Conservation (phyloP, 257 asterid species). For the Fraxinus excelsior region DNA sequence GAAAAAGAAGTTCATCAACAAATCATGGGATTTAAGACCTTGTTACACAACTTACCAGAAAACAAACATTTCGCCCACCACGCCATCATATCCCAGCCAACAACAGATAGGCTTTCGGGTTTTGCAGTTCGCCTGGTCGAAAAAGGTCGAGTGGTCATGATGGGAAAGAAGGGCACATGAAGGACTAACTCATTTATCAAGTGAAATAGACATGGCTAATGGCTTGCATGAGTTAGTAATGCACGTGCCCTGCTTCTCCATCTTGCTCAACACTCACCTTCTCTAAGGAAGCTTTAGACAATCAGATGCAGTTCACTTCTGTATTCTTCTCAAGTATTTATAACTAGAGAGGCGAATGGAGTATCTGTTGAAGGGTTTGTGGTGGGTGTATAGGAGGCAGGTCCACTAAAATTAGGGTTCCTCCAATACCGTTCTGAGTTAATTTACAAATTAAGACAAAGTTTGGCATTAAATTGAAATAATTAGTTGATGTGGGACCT, state of each 20-base stretch:
- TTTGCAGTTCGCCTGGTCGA: not conserved
- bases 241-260: conserved; percentile 99
- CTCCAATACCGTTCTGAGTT: conserved; percentile 11
- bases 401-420: not conserved
- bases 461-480: conserved; percentile 11
- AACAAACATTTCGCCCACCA: conserved; percentile 6
- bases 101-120: not conserved
- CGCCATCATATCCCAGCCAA: too few species aligned
- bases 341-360: conserved; percentile 34
- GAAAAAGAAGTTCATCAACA: too few species aligned
- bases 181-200: conserved; percentile 43
- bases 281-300: conserved; percentile 10
- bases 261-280: conserved; percentile 78
- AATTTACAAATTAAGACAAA: not conserved
- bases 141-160: conserved; percentile 56
- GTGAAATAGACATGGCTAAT: conserved; percentile 8
- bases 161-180: conserved; percentile 73
- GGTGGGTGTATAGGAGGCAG: conserved; percentile 31
- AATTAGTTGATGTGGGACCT: conserved; percentile 37
- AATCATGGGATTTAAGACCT: not conserved
- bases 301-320: conserved; percentile 21
- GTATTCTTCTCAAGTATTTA: conserved; percentile 40
- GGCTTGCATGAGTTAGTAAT: conserved; percentile 53
- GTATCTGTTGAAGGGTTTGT: conserved; percentile 19
- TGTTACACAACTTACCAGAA: conserved; percentile 21